Percentiles rank a stretch among this genome's conserved stretches.
These are phyloP conservation scores for Moringa oleifera DNA, from an alignment of 345 rosid species.

Conservation along the genomic window DNA sequence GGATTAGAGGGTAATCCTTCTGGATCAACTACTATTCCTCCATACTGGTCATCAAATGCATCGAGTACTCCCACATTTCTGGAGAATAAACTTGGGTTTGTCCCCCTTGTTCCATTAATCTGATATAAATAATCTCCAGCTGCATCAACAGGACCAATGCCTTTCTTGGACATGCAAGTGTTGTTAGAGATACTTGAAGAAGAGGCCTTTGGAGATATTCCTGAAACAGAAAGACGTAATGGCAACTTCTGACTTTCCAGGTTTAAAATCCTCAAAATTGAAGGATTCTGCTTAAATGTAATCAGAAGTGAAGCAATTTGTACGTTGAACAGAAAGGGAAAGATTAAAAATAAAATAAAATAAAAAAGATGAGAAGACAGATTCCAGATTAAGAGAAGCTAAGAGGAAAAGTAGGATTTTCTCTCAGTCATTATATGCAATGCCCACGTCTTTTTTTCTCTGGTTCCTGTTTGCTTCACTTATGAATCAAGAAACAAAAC, in stretches of 20 bases:
- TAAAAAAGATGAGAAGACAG: background rate
- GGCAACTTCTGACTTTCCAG: background rate
- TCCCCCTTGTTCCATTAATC: slow-evolving; percentile 32
- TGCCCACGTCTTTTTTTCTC: background rate
- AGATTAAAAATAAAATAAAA: too few relatives aligned
- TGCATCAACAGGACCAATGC: slow-evolving; percentile 23
- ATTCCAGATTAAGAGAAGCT: background rate
- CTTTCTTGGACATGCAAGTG: slow-evolving; percentile 30
- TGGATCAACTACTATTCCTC: slow-evolving; percentile 75
- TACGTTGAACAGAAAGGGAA: background rate
- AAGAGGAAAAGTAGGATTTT: too few relatives aligned
- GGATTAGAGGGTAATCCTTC: slow-evolving; percentile 48
- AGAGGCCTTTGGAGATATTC: slow-evolving; percentile 26
- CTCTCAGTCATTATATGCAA: too few relatives aligned
- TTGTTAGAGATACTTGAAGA: slow-evolving; percentile 35
- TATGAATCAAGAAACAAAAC: background rate
- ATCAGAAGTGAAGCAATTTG: background rate
- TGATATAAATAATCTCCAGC: slow-evolving; percentile 28
- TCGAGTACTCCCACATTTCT: slow-evolving; percentile 41
- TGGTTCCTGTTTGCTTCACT: slow-evolving; percentile 16
- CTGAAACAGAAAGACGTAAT: slow-evolving; percentile 15
- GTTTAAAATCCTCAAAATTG: background rate
- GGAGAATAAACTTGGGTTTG: slow-evolving; percentile 26
- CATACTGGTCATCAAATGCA: slow-evolving; percentile 70
- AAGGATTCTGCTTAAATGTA: background rate